These are phyloP conservation scores for Quercus aquifolioides DNA, from an alignment of 306 rosid species.

Conservation along the genomic window DNA sequence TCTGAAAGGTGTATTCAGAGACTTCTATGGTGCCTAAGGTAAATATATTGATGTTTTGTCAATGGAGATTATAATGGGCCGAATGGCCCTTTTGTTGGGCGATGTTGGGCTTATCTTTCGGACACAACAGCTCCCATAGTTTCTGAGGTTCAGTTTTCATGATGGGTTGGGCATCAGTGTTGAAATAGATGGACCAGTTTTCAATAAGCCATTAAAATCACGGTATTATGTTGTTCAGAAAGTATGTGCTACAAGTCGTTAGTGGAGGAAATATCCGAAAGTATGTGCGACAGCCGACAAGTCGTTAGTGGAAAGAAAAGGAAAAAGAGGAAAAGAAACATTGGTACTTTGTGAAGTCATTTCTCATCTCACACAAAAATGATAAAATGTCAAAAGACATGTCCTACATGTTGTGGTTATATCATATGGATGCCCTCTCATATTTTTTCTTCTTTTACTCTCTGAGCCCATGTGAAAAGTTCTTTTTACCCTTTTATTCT, in stretches of 20 bases:
- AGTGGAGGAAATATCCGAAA: not conserved
- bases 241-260: not conserved
- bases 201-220: not conserved
- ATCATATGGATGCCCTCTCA: no score
- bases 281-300: no score
- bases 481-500: no score
- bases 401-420: no score
- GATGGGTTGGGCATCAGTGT: not conserved
- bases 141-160: not conserved
- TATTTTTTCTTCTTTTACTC: no score
- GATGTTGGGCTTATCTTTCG: not conserved
- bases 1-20: no score
- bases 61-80: not conserved
- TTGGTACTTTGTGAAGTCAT: not conserved
- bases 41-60: no score
- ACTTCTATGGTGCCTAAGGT: no score
- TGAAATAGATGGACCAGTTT: not conserved
- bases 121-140: no score
- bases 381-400: no score
- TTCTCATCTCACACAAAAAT: not conserved
- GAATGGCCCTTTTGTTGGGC: not conserved
- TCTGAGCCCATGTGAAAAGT: no score
- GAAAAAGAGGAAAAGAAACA: not conserved
- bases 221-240: not conserved
- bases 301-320: no score